These are phyloP conservation scores for Bothriochloa decipiens DNA, from an alignment of 176 grass and related monocot species.

Conservation along the genomic window DNA sequence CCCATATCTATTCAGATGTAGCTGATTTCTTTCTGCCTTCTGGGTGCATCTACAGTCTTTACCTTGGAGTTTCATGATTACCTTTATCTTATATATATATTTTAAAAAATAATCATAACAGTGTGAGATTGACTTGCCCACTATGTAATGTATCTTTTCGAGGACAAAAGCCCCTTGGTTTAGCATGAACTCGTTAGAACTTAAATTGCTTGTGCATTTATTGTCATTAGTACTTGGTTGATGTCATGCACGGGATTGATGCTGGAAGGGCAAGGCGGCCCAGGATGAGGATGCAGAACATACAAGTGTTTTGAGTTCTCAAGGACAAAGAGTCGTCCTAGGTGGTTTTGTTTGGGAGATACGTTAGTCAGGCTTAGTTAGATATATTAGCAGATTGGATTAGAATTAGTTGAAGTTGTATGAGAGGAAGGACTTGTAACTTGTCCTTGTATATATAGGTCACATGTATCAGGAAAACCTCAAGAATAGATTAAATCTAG, in stretches of 20 bases:
- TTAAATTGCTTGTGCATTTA: constrained; percentile 13
- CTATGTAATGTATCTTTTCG: too few species aligned
- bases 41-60: not conserved
- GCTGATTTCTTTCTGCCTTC: constrained; percentile 17
- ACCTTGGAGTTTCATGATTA: constrained; percentile 13
- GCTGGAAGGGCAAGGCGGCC: not conserved
- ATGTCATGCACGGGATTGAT: not conserved
- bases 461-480: not conserved
- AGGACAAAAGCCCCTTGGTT: not conserved
- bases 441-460: not conserved
- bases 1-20: constrained; percentile 3
- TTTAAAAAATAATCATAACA: not conserved
- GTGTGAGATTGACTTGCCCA: constrained; percentile 1
- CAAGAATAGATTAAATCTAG: not conserved
- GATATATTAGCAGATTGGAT: not conserved
- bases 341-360: not conserved
- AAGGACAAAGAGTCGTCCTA: not conserved
- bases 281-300: not conserved
- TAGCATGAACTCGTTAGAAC: constrained; percentile 12
- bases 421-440: not conserved
- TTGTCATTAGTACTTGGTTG: not conserved
- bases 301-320: constrained; percentile 4
- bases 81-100: not conserved
- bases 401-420: not conserved
- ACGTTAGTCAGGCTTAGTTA: not conserved